These are phyloP conservation scores for Actinomortierella ambigua DNA, from an alignment of 371 early-diverging fungal species.

Conservation along the genomic window DNA sequence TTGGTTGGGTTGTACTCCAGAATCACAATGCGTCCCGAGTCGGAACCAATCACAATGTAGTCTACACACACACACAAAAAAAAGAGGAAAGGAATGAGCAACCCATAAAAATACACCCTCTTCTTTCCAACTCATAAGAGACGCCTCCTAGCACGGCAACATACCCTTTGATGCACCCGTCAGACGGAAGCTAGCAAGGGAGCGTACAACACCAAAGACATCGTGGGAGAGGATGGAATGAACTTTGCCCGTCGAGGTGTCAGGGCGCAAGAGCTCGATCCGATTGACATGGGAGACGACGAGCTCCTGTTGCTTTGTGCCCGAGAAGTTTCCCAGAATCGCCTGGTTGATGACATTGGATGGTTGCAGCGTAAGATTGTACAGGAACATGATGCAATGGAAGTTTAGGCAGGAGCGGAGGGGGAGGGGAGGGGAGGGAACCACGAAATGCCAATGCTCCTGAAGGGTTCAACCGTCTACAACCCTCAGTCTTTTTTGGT, in stretches of 20 bases:
- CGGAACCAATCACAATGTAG: conserved; percentile 89
- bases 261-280: conserved; percentile 83
- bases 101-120: too few relatives aligned
- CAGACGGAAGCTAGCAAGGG: conserved; percentile 74
- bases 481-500: too few relatives aligned
- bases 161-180: conserved; percentile 79
- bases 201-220: conserved; percentile 88
- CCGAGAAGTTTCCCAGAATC: conserved; percentile 92
- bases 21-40: conserved; percentile 91
- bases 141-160: too few relatives aligned
- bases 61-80: conserved; percentile 55
- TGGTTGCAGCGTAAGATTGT: conserved; percentile 89
- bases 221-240: conserved; percentile 75
- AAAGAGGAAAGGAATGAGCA: background rate
- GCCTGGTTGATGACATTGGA: conserved; percentile 80
- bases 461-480: too few relatives aligned
- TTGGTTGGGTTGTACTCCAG: conserved; percentile 85
- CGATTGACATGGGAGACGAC: conserved; percentile 81
- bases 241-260: conserved; percentile 84
- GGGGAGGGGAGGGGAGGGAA: too few relatives aligned
- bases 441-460: too few relatives aligned
- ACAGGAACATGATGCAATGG: conserved; percentile 76
- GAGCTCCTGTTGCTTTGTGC: conserved; percentile 91
- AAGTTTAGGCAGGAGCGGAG: too few relatives aligned
- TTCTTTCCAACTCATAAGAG: too few relatives aligned